Conservation (phyloP, 441 rosid genomes). For the Jatropha podagrica region DNA sequence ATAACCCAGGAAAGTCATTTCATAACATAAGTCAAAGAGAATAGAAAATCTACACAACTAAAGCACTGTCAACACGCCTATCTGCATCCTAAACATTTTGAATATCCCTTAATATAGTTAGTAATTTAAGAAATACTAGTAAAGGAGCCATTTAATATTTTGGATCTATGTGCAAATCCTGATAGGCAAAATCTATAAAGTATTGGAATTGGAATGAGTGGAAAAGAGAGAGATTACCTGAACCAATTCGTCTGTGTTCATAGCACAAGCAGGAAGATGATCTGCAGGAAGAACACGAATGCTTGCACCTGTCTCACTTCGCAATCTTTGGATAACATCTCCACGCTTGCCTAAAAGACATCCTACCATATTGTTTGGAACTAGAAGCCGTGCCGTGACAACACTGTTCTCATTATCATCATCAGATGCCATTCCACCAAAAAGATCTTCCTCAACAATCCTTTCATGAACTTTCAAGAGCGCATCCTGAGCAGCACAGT, state of each 20-base stretch:
- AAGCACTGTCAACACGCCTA: no score
- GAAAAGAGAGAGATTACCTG: constrained; percentile 38
- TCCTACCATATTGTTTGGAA: constrained; percentile 58
- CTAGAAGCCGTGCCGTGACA: constrained; percentile 51
- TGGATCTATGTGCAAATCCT: neutral
- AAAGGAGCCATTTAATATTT: neutral
- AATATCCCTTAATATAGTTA: neutral
- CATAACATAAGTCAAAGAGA: neutral
- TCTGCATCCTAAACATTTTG: neutral
- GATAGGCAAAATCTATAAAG: neutral
- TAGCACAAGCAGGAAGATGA: constrained; percentile 56
- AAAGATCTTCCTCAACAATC: constrained; percentile 49
- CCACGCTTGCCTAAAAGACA: constrained; percentile 61
- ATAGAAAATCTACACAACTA: neutral
- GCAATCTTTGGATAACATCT: constrained; percentile 55
- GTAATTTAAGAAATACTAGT: neutral
- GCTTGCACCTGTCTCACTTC: constrained; percentile 53
- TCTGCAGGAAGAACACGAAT: constrained; percentile 57
- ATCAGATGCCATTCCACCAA: constrained; percentile 43
- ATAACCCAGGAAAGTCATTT: neutral
- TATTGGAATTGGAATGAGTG: neutral
- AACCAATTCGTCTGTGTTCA: constrained; percentile 56
- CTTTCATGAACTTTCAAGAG: constrained; percentile 55
- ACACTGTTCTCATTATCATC: constrained; percentile 38
- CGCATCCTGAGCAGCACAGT: constrained; percentile 71